phyloP scores from a whole-genome alignment of 1,139 yeast species.

The Suhomyces kunorum region DNA sequence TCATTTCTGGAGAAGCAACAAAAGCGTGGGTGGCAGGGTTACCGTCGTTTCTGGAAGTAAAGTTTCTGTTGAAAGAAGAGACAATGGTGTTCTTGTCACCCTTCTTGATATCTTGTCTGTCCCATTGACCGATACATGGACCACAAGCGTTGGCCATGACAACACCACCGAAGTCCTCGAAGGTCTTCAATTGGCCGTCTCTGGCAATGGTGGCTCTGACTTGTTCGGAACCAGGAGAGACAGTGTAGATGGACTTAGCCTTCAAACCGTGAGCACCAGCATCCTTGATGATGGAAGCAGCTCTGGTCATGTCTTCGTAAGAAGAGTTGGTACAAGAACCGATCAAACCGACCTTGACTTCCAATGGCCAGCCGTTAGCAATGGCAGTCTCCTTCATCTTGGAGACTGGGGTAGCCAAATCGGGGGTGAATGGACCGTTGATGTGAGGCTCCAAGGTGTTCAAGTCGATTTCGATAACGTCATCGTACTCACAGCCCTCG shows the following conservation, averaged over 20 bases:
- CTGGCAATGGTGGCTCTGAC: slow-evolving; percentile 97
- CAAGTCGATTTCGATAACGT: slow-evolving; percentile 91
- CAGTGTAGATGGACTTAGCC: slow-evolving; percentile 87
- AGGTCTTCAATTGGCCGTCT: slow-evolving; percentile 90
- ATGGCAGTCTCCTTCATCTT: slow-evolving; percentile 87
- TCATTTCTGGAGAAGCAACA: slow-evolving; percentile 97
- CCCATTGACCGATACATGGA: slow-evolving; percentile 99
- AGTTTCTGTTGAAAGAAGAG: slow-evolving; percentile 98
- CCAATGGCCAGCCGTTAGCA: slow-evolving; percentile 90
- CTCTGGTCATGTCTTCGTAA: slow-evolving; percentile 98
- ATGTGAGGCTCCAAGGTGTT: slow-evolving; percentile 95
- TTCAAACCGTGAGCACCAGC: slow-evolving; percentile 90
- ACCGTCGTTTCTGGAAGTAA: slow-evolving; percentile 98
- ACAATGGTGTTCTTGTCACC: slow-evolving; percentile 99
- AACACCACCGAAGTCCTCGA: slow-evolving; percentile 90
- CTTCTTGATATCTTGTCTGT: slow-evolving; percentile 93
- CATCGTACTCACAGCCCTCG: slow-evolving; percentile 94
- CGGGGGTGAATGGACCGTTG: slow-evolving; percentile 99
- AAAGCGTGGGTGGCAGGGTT: slow-evolving; percentile 98
- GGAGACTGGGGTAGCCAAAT: slow-evolving; percentile 96
- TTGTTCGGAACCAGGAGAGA: slow-evolving; percentile 99
- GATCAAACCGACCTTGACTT: slow-evolving; percentile 92
- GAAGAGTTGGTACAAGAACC: slow-evolving; percentile 99
- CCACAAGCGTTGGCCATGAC: slow-evolving; percentile 99
- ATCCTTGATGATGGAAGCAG: slow-evolving; percentile 89